Evolutionary conservation across 164 flowering plant genomes (phyloP).

Genomic region (Nelumbo lutea): DNA sequence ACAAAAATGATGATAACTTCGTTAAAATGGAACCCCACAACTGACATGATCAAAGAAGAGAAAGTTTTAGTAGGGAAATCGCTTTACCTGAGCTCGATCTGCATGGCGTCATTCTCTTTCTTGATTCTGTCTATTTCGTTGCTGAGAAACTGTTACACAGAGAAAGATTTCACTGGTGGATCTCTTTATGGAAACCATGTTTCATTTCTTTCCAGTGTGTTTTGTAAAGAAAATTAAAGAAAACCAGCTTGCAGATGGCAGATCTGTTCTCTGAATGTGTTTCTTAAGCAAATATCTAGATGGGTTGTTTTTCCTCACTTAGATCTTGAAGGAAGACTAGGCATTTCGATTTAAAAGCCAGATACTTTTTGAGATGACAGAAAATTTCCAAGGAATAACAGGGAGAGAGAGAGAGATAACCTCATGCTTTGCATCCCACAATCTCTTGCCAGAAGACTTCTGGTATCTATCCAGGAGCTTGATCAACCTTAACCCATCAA

Average conservation of each 20-base stretch:
- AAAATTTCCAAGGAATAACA: not conserved
- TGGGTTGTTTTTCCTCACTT: no score
- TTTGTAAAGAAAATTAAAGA: no score
- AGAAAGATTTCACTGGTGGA: not conserved
- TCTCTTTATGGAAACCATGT: not conserved
- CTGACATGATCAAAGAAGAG: not conserved
- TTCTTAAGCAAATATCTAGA: no score
- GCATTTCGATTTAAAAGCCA: no score
- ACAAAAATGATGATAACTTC: not conserved
- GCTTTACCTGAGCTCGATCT: constrained; percentile 70
- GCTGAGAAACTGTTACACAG: constrained; percentile 47
- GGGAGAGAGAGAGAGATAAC: constrained; percentile 22
- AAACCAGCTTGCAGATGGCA: no score
- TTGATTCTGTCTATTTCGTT: constrained; percentile 74
- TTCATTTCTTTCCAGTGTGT: no score
- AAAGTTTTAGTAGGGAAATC: not conserved
- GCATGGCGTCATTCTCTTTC: constrained; percentile 88
- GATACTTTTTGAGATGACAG: no score
- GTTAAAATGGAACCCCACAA: no score
- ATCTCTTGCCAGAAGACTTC: constrained; percentile 48
- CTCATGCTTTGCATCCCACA: constrained; percentile 98
- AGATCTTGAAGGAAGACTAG: no score
- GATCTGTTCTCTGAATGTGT: no score
- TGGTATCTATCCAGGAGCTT: constrained; percentile 61
- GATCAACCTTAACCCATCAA: constrained; percentile 33